These are phyloP conservation scores for Arachis hypogaea DNA, from an alignment of 306 rosid species.

Conservation along the genomic window DNA sequence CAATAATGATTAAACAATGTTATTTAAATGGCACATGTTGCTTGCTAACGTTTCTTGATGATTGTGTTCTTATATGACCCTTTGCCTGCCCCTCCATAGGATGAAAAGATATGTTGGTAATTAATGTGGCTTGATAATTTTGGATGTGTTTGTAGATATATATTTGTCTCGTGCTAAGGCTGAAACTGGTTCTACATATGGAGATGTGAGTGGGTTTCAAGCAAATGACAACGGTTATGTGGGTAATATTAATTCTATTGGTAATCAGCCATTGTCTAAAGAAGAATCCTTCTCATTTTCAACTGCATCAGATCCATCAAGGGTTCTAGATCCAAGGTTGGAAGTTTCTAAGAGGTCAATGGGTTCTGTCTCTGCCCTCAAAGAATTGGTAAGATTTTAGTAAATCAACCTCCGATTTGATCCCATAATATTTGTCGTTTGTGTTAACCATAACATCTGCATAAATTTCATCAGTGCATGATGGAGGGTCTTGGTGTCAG, in stretches of 20 bases:
- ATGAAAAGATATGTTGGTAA: neutral
- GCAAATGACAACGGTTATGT: constrained; percentile 61
- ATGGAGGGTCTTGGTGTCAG: constrained; percentile 75
- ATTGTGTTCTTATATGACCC: neutral
- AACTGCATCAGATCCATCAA: constrained; percentile 60
- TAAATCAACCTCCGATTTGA: neutral
- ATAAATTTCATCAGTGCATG: constrained; percentile 67
- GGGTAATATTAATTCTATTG: constrained; percentile 50
- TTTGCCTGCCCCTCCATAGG: neutral
- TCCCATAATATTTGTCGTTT: neutral
- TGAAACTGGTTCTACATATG: constrained; percentile 63
- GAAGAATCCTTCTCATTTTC: constrained; percentile 63
- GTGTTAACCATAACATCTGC: constrained; percentile 36
- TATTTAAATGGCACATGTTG: neutral
- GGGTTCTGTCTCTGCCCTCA: constrained; percentile 71
- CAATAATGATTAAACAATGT: constrained; percentile 18
- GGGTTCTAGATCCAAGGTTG: constrained; percentile 64
- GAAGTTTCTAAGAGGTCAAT: constrained; percentile 64
- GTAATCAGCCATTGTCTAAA: constrained; percentile 59
- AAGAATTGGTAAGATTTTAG: constrained; percentile 66
- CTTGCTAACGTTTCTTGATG: constrained; percentile 19
- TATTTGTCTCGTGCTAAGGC: constrained; percentile 68
- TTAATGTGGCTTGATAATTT: constrained; percentile 22
- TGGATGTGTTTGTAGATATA: constrained; percentile 57
- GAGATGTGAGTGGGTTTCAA: constrained; percentile 59